phyloP scores from a whole-genome alignment of 2,329 filamentous ascomycete genomes.

The Pestalotiopsis sp. region DNA sequence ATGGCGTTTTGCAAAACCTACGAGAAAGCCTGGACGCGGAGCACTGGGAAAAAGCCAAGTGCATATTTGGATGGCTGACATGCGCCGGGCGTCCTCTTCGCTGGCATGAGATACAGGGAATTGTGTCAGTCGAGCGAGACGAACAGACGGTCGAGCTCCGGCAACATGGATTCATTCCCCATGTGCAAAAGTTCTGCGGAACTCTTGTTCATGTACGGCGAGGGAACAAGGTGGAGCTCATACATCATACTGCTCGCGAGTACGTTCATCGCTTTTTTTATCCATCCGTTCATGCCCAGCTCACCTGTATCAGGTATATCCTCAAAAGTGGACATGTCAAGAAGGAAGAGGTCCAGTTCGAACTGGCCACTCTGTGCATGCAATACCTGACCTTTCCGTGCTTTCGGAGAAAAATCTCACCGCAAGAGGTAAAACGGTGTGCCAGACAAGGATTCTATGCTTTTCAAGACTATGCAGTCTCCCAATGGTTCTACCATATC shows the following conservation, averaged over 20 bases:
- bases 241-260: slow-evolving; percentile 40
- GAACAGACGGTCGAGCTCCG: slow-evolving; percentile 21
- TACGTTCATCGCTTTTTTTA: slow-evolving; percentile 21
- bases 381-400: slow-evolving; percentile 35
- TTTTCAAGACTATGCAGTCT: slow-evolving; percentile 41
- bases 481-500: slow-evolving; percentile 36
- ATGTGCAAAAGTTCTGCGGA: slow-evolving; percentile 36
- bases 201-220: slow-evolving; percentile 37
- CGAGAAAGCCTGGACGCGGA: slow-evolving; percentile 14
- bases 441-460: slow-evolving; percentile 32
- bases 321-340: slow-evolving; percentile 27
- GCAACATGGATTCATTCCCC: slow-evolving; percentile 23
- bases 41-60: slow-evolving; percentile 28
- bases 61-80: slow-evolving; percentile 41
- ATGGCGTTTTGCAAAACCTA: slow-evolving; percentile 26
- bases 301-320: slow-evolving; percentile 20
- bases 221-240: slow-evolving; percentile 36
- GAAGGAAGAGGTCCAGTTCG: slow-evolving; percentile 27
- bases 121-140: slow-evolving; percentile 29
- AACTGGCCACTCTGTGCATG: slow-evolving; percentile 35
- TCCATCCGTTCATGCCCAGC: neutral
- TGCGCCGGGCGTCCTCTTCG: slow-evolving; percentile 41
- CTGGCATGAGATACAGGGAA: slow-evolving; percentile 43
- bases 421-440: slow-evolving; percentile 15
- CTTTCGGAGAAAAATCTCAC: slow-evolving; percentile 26